Evolutionary conservation across 345 rosid species (phyloP), one percentile per base, ranked within the genome.

Genomic region (Trapa bicornis): DNA sequence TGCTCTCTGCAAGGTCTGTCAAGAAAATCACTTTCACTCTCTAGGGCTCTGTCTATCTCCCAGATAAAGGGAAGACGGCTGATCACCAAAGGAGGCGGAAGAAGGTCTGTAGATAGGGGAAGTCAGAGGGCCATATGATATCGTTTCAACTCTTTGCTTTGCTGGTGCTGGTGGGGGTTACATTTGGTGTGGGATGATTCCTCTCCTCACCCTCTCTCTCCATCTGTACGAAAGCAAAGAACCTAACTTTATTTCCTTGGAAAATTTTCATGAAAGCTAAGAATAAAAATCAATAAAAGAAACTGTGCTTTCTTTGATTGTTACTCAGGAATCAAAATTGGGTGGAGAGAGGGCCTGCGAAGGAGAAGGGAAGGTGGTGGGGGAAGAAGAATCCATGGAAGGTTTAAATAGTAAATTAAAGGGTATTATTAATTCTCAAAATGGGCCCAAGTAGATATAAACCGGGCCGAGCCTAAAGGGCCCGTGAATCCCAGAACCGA

Each of bases 151-250:
- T 36, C 70, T 62, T 65, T 60, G 52, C 70, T 62, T 65, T 60
- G 73, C 78, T 78, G 76, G 66, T 78, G 74, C 73, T 73, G 65
- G 75, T 76, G 79, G 78, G 78, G 78, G 78, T 76, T 76, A 76
- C 73, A 81, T 75, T 80, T 69, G 80, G 15, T 54, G 53, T 6
- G 71, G 74, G 74, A 74, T 14, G 8, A 32, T 39, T 50, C 29
- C 14, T 22, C 29, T 22, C 29, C 29, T 22, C 29, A 42, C 35
- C 47, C 42, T 65, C 52, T 65, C 29, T 36, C 39, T 47, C 14
- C 13, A 5, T 7, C 42, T 37, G 48, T 2, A 11, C 8, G 48
- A 8, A 41, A 41, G 43, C 43, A 0, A 41, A 41, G 43, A 41
- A 41, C 43, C 4, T 41, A 41, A 3, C 4, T 0, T 41, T 1